phyloP scores from a whole-genome alignment of 1,284 basidiomycete genomes.

The Papiliotrema fonsecae region DNA sequence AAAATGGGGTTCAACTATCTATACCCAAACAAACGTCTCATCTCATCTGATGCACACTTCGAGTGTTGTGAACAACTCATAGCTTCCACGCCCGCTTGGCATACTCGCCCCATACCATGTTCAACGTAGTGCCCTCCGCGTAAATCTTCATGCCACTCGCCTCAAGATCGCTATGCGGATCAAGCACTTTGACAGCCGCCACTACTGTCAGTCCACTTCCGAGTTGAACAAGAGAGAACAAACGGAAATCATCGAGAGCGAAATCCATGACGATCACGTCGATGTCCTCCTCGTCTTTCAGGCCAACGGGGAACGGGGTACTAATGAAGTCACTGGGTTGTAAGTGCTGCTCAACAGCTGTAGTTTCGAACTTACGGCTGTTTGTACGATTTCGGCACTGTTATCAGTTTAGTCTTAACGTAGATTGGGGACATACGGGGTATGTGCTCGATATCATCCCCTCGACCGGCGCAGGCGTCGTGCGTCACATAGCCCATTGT shows the following conservation, averaged over 20 bases:
- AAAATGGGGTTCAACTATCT: too few species aligned
- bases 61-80: too few species aligned
- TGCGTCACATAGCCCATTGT: conserved; percentile 44
- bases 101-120: conserved; percentile 42
- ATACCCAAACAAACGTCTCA: too few species aligned
- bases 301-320: conserved; percentile 31
- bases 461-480: conserved; percentile 37
- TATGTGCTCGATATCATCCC: conserved; percentile 47
- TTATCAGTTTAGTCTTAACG: not conserved
- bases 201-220: conserved; percentile 17
- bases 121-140: conserved; percentile 34
- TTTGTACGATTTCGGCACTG: conserved; percentile 12
- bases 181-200: conserved; percentile 35
- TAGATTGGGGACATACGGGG: conserved; percentile 27
- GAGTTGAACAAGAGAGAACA: conserved; percentile 10
- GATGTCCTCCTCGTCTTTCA: conserved; percentile 31
- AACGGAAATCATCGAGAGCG: conserved; percentile 43
- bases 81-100: conserved; percentile 32
- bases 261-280: conserved; percentile 47
- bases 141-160: conserved; percentile 36
- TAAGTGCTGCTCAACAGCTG: not conserved
- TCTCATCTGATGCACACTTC: too few species aligned
- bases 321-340: conserved; percentile 37
- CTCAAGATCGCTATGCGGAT: conserved; percentile 24
- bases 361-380: conserved; percentile 21